phyloP scores from a whole-genome alignment of 2,329 filamentous ascomycete species.

The Niveomyces coronatus region DNA sequence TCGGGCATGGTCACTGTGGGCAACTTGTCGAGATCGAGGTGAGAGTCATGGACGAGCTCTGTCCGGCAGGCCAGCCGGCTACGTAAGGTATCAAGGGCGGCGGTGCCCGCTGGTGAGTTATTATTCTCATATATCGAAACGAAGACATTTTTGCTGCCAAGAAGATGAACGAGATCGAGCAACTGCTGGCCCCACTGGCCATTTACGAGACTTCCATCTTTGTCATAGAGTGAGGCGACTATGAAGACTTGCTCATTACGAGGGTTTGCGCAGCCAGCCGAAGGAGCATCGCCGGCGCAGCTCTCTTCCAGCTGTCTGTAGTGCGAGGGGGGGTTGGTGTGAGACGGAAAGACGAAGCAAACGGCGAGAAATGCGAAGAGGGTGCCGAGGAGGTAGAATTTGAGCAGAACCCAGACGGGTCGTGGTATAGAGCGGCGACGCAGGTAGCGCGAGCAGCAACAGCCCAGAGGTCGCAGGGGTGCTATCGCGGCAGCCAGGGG shows the following conservation, averaged over 20 bases:
- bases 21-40: constrained; percentile 45
- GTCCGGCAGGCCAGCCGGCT: constrained; percentile 33
- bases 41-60: constrained; percentile 48
- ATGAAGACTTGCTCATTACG: constrained; percentile 61
- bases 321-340: constrained; percentile 28
- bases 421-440: neutral
- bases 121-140: constrained; percentile 68
- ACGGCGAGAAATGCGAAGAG: constrained; percentile 22
- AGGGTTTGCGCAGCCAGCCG: constrained; percentile 27
- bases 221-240: constrained; percentile 59
- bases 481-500: neutral
- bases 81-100: constrained; percentile 44
- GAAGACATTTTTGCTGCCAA: constrained; percentile 59
- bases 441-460: constrained; percentile 1
- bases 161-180: constrained; percentile 49
- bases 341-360: constrained; percentile 32
- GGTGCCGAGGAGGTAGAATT: constrained; percentile 18
- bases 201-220: constrained; percentile 45
- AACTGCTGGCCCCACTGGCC: constrained; percentile 56
- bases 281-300: constrained; percentile 19
- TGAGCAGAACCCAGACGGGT: constrained; percentile 11
- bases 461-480: constrained; percentile 2
- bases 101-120: constrained; percentile 44
- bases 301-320: constrained; percentile 22
- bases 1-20: constrained; percentile 51